Evolutionary conservation across 2,329 filamentous ascomycete species (phyloP), one percentile per base, ranked within the genome.

Genomic region (Drechslerella coelobrocha): DNA sequence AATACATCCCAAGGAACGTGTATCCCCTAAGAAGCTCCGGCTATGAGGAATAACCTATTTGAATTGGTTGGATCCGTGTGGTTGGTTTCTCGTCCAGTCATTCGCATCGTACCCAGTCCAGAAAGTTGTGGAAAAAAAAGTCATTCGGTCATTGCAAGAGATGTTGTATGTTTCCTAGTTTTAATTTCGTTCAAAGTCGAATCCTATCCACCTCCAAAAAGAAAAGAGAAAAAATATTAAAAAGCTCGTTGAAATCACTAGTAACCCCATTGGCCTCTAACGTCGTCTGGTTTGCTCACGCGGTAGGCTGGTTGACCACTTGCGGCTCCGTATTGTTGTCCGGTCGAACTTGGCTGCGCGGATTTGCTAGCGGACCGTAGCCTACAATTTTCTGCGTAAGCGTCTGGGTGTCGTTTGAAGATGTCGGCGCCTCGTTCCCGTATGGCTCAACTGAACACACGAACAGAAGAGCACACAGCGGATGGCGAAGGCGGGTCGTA

Each of bases 311-410:
- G 73, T 31, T 71, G 60, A 52, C 56, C 68, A 39, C 60, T 63
- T 34, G 72, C 27, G 23, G 68, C 66, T 69, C 68, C 68, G 56
- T 73, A 59, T 57, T 74, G 73, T 26, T 63, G 55, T 39, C 55
- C 63, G 24, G 48, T 68, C 41, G 63, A 57, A 34, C 59, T 54
- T 52, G 68, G 69, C 65, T 75, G 74, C 41, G 75, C 73, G 41
- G 74, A 73, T 62, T 76, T 76, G 29, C 74, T 76, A 56, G 75
- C 75, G 51, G 75, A 76, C 61, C 75, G 75, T 63, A 76, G 74
- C 75, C 75, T 76, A 71, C 60, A 63, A 61, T 69, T 52, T 69
- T 69, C 62, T 57, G 65, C 65, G 65, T 69, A 57, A 69, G 65
- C 65, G 65, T 69, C 65, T 69, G 45, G 48, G 37, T 52, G 45